Evolutionary conservation across 352 stramenopile species (phyloP), one percentile per base, ranked within the genome.

Genomic region (Phytophthora vignae): DNA sequence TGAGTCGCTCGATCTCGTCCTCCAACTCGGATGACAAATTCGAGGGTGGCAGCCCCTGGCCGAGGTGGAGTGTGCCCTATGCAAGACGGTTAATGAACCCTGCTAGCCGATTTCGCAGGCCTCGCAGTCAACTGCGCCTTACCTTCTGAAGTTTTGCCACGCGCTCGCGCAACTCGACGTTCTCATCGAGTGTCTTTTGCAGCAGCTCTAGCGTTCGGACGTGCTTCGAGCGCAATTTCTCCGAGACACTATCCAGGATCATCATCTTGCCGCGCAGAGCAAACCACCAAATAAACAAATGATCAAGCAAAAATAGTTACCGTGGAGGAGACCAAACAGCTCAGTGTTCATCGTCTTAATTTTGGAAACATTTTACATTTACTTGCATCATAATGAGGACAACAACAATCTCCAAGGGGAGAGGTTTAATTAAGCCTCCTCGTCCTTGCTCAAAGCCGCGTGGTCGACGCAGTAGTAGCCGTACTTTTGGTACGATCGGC

Each of bases 111-210:
- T 22, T 22, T 22, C 21, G 21, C 21, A 22, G 21, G 21, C 21
- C 21, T 22, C 21, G 21, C 21, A 22, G 21, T 22, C 21, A 22
- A 22, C 21, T 22, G 21, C 21, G 21, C 21, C 21, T 22, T 22
- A 22, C 21, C 21, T 88, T 85, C 59, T 90, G 77, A 10, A 88
- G 56, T 44, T 76, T 74, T 10, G 67, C 73, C 2, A 92, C 36
- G 2, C 69, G 69, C 19, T 89, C 78, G 4, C 82, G 84, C 48
- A 94, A 74, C 57, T 90, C 84, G 36, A 82, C 85, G 64, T 94
- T 94, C 64, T 92, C 87, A 50, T 94, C 87, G 2, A 94, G 68
- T 25, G 87, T 94, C 71, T 92, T 91, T 62, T 94, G 87, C 19
- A 94, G 79, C 33, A 94, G 68, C 69, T 94, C 87, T 1, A 94